Base-by-base conservation (phyloP, 169 alveolate genomes). In the Plasmodium sp. region DNA sequence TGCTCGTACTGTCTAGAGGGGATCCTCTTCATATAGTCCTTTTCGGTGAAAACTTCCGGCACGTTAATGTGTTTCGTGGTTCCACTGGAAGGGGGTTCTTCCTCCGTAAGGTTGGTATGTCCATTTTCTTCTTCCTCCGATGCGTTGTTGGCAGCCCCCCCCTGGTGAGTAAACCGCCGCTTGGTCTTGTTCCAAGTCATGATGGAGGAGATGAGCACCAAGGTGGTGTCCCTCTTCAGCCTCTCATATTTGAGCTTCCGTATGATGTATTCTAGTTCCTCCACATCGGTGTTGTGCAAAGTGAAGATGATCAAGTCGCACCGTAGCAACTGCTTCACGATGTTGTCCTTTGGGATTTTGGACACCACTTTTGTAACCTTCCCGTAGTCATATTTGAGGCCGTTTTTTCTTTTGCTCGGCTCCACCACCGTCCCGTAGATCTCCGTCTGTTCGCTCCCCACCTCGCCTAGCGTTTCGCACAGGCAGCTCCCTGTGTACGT, bases 121-220 rank as follows among this genome's bases (percentile, higher is more conserved):
- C 10, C 31, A 36, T 62, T 62, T n/a, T 0, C 1, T 27, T 18
- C 9, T 14, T 10, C 34, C 16, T 0, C 56, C n/a, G 75, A 0
- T 22, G n/a, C 75, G 0, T 4, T 62, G 34, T 62, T 1, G 34
- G 9, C 12, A 18, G 10, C 9, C 36, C 12, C 75, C 36, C 1
- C 62, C 33, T 75, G 58, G 54, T 22, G 54, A 7, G 62, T 4
- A 39, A 85, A 85, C 36, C 75, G 75, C 67, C 93, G 36, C 43
- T 85, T 85, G 0, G 93, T 85, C 27, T 85, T 85, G 80, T 74
- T 85, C 93, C 93, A 85, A n/a, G 93, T 85, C 85, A 85, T 75
- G 39, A 85, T 43, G 36, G 93, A 85, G 7, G 93, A 85, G 43
- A 85, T 75, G 16, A 85, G 84, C 39, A 85, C 81, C 31, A 85